Evolutionary conservation across 2,329 filamentous ascomycete genomes (phyloP).

Genomic region (Elsinoe necatrix): DNA sequence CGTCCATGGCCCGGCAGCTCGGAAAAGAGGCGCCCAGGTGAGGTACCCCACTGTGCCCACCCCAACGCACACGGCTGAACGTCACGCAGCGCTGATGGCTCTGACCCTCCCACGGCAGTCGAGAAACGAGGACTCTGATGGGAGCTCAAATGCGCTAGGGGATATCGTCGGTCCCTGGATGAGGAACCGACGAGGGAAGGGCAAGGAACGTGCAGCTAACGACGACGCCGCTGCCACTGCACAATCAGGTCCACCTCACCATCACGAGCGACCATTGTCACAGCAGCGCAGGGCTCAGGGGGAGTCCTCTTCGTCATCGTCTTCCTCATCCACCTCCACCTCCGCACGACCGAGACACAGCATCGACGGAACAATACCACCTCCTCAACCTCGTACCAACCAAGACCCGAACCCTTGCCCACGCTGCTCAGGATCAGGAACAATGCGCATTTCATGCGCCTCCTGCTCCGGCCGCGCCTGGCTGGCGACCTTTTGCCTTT

Average conservation of each 20-base stretch:
- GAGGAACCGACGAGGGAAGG: not conserved
- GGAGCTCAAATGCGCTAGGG: not conserved
- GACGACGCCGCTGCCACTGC: too few species aligned
- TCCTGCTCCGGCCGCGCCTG: not conserved
- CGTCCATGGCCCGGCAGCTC: not conserved
- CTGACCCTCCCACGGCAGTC: not conserved
- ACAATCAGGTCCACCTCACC: too few species aligned
- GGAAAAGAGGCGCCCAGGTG: not conserved
- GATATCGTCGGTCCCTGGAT: not conserved
- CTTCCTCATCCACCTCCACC: not conserved
- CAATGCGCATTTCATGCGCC: not conserved
- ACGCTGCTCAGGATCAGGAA: not conserved
- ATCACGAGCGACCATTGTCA: too few species aligned
- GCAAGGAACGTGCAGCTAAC: not conserved
- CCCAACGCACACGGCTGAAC: not conserved
- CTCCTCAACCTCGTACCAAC: not conserved
- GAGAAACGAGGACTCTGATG: not conserved
- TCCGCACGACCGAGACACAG: not conserved
- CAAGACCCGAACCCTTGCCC: not conserved
- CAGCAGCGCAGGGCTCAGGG: too few species aligned
- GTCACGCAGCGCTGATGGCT: not conserved
- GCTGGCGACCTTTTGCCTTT: not conserved
- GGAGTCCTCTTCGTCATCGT: not conserved
- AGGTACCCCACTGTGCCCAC: not conserved
- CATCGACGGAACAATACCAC: not conserved